Evolutionary conservation across 2,329 filamentous ascomycete genomes (phyloP).

Genomic region (Alternaria metachromatica): DNA sequence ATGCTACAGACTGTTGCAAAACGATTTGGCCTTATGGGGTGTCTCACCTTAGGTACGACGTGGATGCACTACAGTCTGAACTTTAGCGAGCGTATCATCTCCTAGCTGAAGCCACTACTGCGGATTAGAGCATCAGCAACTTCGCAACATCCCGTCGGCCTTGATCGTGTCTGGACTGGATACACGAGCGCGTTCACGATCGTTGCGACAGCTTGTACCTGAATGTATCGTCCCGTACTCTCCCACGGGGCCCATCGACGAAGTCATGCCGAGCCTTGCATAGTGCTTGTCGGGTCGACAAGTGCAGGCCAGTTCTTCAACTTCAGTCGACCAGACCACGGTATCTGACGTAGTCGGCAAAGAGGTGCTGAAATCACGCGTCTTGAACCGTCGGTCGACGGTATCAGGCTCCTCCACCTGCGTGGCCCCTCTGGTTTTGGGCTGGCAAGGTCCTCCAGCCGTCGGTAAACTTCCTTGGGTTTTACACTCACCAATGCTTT

Average conservation of each 20-base stretch:
- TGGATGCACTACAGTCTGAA: background rate
- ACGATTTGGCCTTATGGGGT: background rate
- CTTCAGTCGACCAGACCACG: background rate
- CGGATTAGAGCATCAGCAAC: background rate
- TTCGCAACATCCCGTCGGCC: background rate
- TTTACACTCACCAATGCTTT: background rate
- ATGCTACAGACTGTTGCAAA: background rate
- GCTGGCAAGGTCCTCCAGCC: no score
- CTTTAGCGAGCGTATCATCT: background rate
- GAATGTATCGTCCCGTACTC: background rate
- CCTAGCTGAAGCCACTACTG: background rate
- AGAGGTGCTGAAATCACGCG: background rate
- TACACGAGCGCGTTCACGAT: background rate
- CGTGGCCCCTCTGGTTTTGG: background rate
- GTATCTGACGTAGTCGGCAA: background rate
- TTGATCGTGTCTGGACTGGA: background rate
- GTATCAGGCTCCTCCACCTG: background rate
- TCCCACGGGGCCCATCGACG: background rate
- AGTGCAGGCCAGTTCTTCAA: background rate
- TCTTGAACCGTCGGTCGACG: background rate
- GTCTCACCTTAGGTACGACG: background rate
- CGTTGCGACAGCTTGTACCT: background rate
- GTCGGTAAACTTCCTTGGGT: background rate
- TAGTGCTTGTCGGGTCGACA: background rate
- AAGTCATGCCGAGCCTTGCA: background rate